A percentile compares a stretch with the other conserved stretches of the same genome.
These are phyloP conservation scores for Meyerozyma elateridarum DNA, from an alignment of 1,139 yeast species.

Conservation along the genomic window DNA sequence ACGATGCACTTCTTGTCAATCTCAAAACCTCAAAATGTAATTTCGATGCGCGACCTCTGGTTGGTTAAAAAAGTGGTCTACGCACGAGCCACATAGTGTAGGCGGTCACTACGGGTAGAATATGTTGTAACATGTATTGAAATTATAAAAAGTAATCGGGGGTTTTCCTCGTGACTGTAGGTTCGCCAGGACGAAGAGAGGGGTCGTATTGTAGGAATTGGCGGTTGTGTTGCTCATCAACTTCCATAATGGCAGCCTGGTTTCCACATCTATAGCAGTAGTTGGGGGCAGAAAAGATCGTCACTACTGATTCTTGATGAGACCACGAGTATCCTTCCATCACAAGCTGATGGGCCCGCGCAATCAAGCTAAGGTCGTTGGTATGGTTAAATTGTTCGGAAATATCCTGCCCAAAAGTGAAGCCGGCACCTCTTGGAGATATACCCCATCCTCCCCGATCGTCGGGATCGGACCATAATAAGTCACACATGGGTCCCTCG, in stretches of 20 bases:
- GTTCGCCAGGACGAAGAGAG: slow-evolving; percentile 92
- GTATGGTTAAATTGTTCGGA: slow-evolving; percentile 71
- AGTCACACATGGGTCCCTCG: slow-evolving; percentile 98
- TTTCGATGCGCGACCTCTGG: slow-evolving; percentile 4
- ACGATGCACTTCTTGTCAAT: no score
- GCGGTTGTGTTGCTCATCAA: slow-evolving; percentile 85
- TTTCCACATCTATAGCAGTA: slow-evolving; percentile 97
- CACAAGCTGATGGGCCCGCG: slow-evolving; percentile 96
- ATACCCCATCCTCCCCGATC: slow-evolving; percentile 96
- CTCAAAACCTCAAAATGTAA: no score
- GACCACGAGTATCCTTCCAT: slow-evolving; percentile 79
- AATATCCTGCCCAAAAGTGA: slow-evolving; percentile 53
- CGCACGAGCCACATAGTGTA: not conserved
- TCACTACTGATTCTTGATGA: slow-evolving; percentile 46
- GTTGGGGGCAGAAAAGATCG: slow-evolving; percentile 84
- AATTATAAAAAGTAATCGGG: slow-evolving; percentile 83
- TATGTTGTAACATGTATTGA: slow-evolving; percentile 3
- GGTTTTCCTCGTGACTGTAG: slow-evolving; percentile 89
- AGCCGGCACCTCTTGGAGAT: slow-evolving; percentile 98
- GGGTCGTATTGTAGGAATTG: slow-evolving; percentile 94
- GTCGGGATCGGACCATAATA: slow-evolving; percentile 97
- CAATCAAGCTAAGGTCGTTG: slow-evolving; percentile 82
- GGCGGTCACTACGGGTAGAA: not conserved
- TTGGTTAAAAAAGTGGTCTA: slow-evolving; percentile 3
- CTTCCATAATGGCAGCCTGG: slow-evolving; percentile 99